A percentile compares a stretch with the other conserved stretches of the same genome.
These are phyloP conservation scores for Turnera subulata DNA, from an alignment of 345 rosid genomes.

Conservation along the genomic window DNA sequence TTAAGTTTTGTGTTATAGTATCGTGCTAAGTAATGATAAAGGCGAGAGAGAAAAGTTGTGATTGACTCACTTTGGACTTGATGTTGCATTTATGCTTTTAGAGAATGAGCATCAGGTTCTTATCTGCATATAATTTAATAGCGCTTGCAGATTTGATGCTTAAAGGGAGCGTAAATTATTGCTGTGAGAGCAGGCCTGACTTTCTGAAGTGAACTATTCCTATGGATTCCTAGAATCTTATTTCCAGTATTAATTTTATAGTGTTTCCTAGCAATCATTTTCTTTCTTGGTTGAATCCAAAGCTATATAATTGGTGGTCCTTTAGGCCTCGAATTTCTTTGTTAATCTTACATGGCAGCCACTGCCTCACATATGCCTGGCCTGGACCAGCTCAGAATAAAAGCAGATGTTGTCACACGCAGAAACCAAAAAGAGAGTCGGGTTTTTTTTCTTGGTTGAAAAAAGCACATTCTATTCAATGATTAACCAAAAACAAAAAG, in stretches of 20 bases:
- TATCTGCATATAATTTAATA: constrained; percentile 29
- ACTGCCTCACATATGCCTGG: too few species aligned
- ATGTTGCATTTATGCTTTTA: constrained; percentile 26
- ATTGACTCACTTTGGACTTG: constrained; percentile 28
- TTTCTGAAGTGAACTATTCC: constrained; percentile 23
- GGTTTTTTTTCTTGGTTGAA: too few species aligned
- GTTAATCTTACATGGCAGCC: not conserved
- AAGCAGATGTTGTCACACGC: too few species aligned
- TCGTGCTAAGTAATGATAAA: not conserved
- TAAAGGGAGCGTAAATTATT: constrained; percentile 40
- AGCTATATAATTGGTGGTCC: constrained; percentile 27
- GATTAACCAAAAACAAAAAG: too few species aligned
- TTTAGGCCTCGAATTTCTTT: constrained; percentile 7
- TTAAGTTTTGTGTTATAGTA: too few species aligned
- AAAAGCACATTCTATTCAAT: too few species aligned
- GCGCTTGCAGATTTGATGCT: constrained; percentile 33
- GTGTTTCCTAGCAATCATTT: not conserved
- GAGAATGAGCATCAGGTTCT: constrained; percentile 42
- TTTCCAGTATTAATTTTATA: constrained; percentile 5
- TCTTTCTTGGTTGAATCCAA: constrained; percentile 7
- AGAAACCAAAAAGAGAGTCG: not conserved
- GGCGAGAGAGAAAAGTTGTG: constrained; percentile 13
- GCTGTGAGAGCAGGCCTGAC: constrained; percentile 22
- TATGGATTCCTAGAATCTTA: constrained; percentile 31
- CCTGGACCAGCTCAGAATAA: too few species aligned